Conservation (phyloP, 306 rosid genomes). For the Cicer arietinum region DNA sequence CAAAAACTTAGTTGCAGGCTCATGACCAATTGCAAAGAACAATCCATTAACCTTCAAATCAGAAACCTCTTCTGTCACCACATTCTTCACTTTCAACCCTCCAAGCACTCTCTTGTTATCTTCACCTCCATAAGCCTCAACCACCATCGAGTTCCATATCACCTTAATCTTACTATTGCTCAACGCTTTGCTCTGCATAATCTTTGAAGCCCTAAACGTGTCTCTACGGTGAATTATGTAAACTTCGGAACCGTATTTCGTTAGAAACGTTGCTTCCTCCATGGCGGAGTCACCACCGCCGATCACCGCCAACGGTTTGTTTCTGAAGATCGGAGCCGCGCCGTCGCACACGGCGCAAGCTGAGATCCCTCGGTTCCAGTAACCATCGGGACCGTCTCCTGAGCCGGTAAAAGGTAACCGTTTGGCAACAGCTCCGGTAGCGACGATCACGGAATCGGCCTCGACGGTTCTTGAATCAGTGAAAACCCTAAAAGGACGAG, state of each 20-base stretch:
- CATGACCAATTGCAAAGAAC: slow-evolving; percentile 90
- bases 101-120: slow-evolving; percentile 56
- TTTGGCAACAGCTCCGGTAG: slow-evolving; percentile 89
- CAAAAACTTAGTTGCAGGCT: slow-evolving; percentile 83
- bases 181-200: slow-evolving; percentile 74
- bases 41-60: slow-evolving; percentile 77
- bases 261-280: slow-evolving; percentile 87
- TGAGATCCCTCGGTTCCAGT: slow-evolving; percentile 84
- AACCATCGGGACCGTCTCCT: slow-evolving; percentile 66
- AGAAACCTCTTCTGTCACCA: slow-evolving; percentile 58
- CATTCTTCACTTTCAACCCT: slow-evolving; percentile 71
- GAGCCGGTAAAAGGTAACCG: slow-evolving; percentile 66
- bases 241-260: slow-evolving; percentile 79
- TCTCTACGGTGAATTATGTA: slow-evolving; percentile 79
- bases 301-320: slow-evolving; percentile 74
- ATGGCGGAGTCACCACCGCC: slow-evolving; percentile 93
- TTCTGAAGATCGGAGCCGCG: slow-evolving; percentile 78
- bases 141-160: slow-evolving; percentile 75
- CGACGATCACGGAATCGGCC: slow-evolving; percentile 69
- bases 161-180: slow-evolving; percentile 71
- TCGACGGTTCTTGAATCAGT: slow-evolving; percentile 58
- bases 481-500: slow-evolving; percentile 65
- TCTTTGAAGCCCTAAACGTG: slow-evolving; percentile 77
- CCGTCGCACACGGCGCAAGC: slow-evolving; percentile 93
- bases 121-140: slow-evolving; percentile 60